phyloP scores from a whole-genome alignment of 2,329 filamentous ascomycete genomes.

The Pezicula carpinea region DNA sequence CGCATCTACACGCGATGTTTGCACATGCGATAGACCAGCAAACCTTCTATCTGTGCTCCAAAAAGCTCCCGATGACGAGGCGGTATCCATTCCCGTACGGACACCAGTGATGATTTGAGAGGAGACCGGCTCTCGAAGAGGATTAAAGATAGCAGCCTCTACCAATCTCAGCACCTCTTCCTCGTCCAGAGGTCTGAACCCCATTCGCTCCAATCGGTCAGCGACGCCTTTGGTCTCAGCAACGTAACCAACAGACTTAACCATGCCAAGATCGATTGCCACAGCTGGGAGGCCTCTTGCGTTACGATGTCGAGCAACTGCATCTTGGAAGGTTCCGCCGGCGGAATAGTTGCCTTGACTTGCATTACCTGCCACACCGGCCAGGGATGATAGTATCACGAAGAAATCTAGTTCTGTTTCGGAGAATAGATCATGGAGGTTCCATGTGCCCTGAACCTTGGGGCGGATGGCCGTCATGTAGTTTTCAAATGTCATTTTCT shows the following conservation, averaged over 20 bases:
- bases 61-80: background rate
- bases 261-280: background rate
- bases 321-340: background rate
- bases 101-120: background rate
- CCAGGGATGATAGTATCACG: background rate
- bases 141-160: background rate
- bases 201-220: background rate
- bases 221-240: background rate
- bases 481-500: conserved; percentile 7
- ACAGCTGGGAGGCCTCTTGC: background rate
- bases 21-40: background rate
- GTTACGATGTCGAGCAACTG: background rate
- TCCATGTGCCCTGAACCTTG: conserved; percentile 7
- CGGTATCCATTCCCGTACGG: background rate
- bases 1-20: background rate
- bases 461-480: background rate
- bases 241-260: background rate
- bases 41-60: background rate
- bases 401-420: background rate
- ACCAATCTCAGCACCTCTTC: background rate
- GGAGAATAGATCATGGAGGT: conserved; percentile 2
- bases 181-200: background rate
- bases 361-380: background rate
- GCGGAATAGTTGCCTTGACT: background rate
- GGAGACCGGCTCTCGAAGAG: background rate